A percentile compares a stretch with the other conserved stretches of the same genome.
These are phyloP conservation scores for Fusarium sp. DNA, from an alignment of 2,329 filamentous ascomycete genomes.

Conservation along the genomic window DNA sequence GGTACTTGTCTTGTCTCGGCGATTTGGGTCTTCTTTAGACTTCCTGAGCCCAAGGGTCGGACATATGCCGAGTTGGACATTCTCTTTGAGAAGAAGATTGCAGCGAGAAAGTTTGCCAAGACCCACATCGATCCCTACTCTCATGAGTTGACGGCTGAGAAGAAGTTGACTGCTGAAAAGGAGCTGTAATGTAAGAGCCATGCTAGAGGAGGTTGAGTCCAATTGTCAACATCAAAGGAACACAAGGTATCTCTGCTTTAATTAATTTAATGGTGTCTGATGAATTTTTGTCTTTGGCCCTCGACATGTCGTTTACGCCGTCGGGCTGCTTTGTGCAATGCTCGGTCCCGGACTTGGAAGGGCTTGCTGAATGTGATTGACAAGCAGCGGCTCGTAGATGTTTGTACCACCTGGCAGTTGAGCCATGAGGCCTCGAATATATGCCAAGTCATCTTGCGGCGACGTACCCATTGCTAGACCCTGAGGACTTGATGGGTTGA, in stretches of 20 bases:
- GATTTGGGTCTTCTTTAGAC: slow-evolving; percentile 61
- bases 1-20: slow-evolving; percentile 60
- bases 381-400: slow-evolving; percentile 53
- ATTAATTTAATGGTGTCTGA: neutral
- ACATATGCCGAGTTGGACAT: slow-evolving; percentile 59
- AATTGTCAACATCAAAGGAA: neutral
- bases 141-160: slow-evolving; percentile 5
- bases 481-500: slow-evolving; percentile 43
- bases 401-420: slow-evolving; percentile 52
- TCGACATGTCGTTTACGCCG: neutral
- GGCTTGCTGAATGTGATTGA: slow-evolving; percentile 54
- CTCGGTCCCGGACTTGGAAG: slow-evolving; percentile 42
- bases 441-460: slow-evolving; percentile 53
- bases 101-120: slow-evolving; percentile 55
- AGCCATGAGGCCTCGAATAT: slow-evolving; percentile 52
- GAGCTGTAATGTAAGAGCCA: neutral
- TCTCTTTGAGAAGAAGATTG: slow-evolving; percentile 53
- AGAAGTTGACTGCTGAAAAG: slow-evolving; percentile 20
- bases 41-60: slow-evolving; percentile 65
- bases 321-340: slow-evolving; percentile 4
- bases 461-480: slow-evolving; percentile 40
- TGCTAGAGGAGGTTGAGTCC: neutral
- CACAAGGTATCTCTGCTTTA: neutral
- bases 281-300: neutral
- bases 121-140: slow-evolving; percentile 53